Conservation (phyloP, 2,329 filamentous ascomycete species). For the Penicillium sp. region DNA sequence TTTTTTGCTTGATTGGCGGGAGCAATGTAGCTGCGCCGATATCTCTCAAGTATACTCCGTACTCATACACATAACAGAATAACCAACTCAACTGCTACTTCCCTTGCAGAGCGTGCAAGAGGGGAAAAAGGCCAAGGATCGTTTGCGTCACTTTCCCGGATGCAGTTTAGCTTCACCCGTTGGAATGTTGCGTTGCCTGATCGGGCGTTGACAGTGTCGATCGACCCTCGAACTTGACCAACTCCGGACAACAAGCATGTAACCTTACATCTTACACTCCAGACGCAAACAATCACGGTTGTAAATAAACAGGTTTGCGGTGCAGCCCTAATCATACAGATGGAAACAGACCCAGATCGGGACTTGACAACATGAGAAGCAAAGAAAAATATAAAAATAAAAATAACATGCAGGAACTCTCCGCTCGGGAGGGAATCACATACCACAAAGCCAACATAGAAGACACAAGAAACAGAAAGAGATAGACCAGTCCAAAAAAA, state of each 20-base stretch:
- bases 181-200: constrained; percentile 20
- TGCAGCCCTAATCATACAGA: constrained; percentile 17
- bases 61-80: no score
- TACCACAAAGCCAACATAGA: constrained; percentile 5
- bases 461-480: constrained; percentile 7
- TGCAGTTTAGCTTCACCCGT: constrained; percentile 20
- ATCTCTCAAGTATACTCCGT: no score
- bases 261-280: constrained; percentile 11
- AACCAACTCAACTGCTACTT: no score
- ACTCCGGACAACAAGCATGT: constrained; percentile 9
- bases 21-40: no score
- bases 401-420: not conserved
- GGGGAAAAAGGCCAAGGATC: no score
- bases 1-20: no score
- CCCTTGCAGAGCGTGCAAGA: no score
- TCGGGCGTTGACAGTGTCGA: constrained; percentile 22
- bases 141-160: constrained; percentile 27
- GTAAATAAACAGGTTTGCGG: constrained; percentile 18
- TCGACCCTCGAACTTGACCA: constrained; percentile 6
- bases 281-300: constrained; percentile 19
- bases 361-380: not conserved
- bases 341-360: constrained; percentile 2
- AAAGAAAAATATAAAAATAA: constrained; percentile 1
- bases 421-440: not conserved
- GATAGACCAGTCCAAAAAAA: constrained; percentile 6